Base-by-base conservation (phyloP, 352 stramenopile species). In the Globisporangium apiculatum region DNA sequence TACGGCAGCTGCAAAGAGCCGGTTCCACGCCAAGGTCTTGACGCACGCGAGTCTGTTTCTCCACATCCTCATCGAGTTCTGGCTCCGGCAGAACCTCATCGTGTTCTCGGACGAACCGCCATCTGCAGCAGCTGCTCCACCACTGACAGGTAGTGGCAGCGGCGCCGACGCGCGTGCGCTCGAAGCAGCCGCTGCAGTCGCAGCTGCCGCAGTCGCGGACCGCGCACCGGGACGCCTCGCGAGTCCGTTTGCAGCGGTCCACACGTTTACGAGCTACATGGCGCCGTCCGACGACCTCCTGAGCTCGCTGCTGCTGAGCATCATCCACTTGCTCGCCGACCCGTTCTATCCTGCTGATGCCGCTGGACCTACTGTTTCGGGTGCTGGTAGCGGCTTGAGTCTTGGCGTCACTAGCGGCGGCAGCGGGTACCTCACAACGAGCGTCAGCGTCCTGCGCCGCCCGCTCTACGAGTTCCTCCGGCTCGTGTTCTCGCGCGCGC, bases 61-160 rank as follows among this genome's bases (percentile, higher is more conserved):
- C 31, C 82, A 94, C 57, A 83, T 89, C 45, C 56, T 94, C 46
- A 92, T 95, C 18, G 86, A 95, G 58, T 91, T 91, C 52, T 95
- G 86, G 86, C 69, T 95, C 49, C 80, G 79, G n/a, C 86, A 95
- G 59, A 95, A 95, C 60, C 74, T 91, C 53, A 91, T 95, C 53
- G 72, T 83, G 57, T 93, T 91, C 55, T 83, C 81, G 0, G 75
- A 91, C 53, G 82, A 86, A n/a, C 60, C 72, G 3, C 48, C 66
- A 7, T 49, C 60, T 24, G n/a, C 40, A 0, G 43, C 58, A 64
- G 71, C 60, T 9, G 57, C 67, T 48, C 51, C 35, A 6, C 9
- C n/a, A 12, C 46, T 53, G 12, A 31, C 24, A 31, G 24, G 24
- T 31, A 31, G 24, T 31, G 43, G 12, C 17, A 15, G 6, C 1